Evolutionary conservation across 2,329 filamentous ascomycete species (phyloP), one percentile per base, ranked within the genome.

Genomic region (Aspergillus niger): DNA sequence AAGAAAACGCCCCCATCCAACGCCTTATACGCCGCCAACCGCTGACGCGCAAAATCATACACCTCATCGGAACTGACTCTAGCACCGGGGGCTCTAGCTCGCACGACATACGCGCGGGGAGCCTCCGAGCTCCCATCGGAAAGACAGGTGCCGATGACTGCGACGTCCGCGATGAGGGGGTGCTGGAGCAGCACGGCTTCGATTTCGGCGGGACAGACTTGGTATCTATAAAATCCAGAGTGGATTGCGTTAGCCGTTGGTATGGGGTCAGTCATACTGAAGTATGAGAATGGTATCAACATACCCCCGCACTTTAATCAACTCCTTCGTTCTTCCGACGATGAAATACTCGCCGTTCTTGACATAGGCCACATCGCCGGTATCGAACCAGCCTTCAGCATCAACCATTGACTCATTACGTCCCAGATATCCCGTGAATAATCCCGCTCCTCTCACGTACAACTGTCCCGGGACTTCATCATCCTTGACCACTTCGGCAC

Each of bases 1-100:
- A 81, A 80, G n/a, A 72, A 64, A 8, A 81, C 75, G 0, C 76
- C 77, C 3, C 74, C 74, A 5, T 75, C 76, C 4, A 80, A 55
- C 13, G 67, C 69, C 60, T 81, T 81, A 63, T 80, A 81, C 41
- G 74, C 74, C 7, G 77, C 76, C 8, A 81, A 68, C 38, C 69
- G 69, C 3, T 59, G 48, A 6, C 65, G 64, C 10, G 76, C 65
- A 63, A 76, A 77, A 3, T 65, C 61, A 22, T 76, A 72, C 15
- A 81, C 71, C 48, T 78, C 72, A n/a, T 74, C 55, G 26, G 71
- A 73, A 0, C 61, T 69, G 11, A 76, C 49, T n/a, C 22, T 43
- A 10, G 53, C 38, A 8, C 39, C 58, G 1, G 32, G 32, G 32
- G 32, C 32, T 13, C 24, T 65, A 22, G 54, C 59, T 22, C 55